These are phyloP conservation scores for Ceratocystis lukuohia DNA, from an alignment of 2,329 filamentous ascomycete species.

Conservation along the genomic window DNA sequence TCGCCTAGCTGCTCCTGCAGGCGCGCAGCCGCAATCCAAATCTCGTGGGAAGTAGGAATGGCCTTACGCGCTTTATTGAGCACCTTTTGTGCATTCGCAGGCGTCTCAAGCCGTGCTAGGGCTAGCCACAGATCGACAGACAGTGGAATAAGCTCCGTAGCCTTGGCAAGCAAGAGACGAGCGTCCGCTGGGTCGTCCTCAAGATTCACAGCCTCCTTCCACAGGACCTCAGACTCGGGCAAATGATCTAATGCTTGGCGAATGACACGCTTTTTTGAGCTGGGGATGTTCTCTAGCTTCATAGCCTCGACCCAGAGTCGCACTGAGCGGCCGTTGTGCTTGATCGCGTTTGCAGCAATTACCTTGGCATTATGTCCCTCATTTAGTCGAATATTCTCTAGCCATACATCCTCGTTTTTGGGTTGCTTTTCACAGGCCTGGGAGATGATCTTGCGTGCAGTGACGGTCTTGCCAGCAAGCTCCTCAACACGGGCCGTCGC, in stretches of 20 bases:
- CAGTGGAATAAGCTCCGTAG: constrained; percentile 84
- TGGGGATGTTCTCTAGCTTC: constrained; percentile 69
- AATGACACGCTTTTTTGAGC: constrained; percentile 84
- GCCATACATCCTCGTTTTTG: constrained; percentile 88
- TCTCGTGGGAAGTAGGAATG: constrained; percentile 81
- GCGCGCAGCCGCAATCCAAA: constrained; percentile 90
- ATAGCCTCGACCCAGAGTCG: constrained; percentile 91
- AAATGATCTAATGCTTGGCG: constrained; percentile 84
- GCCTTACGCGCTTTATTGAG: constrained; percentile 92
- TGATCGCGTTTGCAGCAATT: constrained; percentile 85
- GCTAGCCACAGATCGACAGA: constrained; percentile 94
- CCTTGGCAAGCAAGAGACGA: constrained; percentile 77
- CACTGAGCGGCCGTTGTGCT: constrained; percentile 78
- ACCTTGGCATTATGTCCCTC: constrained; percentile 89
- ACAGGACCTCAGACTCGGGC: constrained; percentile 87
- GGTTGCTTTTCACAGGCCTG: constrained; percentile 83
- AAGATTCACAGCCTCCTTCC: constrained; percentile 93
- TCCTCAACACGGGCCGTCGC: constrained; percentile 87
- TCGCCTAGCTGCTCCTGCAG: constrained; percentile 80
- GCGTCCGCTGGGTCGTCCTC: constrained; percentile 86
- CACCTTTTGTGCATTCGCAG: constrained; percentile 86
- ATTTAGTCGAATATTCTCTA: constrained; percentile 89
- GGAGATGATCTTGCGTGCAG: constrained; percentile 76
- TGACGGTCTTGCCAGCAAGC: constrained; percentile 78
- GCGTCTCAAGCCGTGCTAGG: constrained; percentile 74